Base-by-base conservation (phyloP, 2,329 filamentous ascomycete genomes). In the Fusarium sp. region DNA sequence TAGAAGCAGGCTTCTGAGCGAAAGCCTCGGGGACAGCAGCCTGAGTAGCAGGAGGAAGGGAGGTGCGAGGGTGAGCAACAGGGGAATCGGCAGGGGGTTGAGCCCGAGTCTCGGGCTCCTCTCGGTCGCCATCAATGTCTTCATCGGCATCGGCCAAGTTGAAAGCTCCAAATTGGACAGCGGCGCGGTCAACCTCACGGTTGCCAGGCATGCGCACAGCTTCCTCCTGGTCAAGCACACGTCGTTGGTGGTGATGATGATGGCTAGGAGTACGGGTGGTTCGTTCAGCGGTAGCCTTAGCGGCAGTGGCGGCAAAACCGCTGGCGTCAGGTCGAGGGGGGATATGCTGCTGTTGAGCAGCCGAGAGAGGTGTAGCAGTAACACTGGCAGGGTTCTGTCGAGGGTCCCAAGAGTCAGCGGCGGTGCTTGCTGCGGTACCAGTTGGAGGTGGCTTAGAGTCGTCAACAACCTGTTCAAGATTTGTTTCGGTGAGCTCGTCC, bases 171-270 rank as follows among this genome's bases (percentile, higher is more conserved):
- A 99, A 99, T 81, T 98, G 96, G 58, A 99, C 95, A 59, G 95
- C 94, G 75, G 96, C 91, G 78, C 95, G 92, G 82, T 98, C 96
- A 31, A 99, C 93, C 63, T 97, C 95, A 77, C 97, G 95, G 86
- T 98, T 98, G 69, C 94, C 95, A 54, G 97, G 97, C 96, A 99
- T 98, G 74, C 98, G 95, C 45, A 99, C 97, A 68, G 97, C 95
- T 85, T 99, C 97, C 83, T 98, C 95, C 82, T 99, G 97, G 79
- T 98, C 95, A 79, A 97, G 88, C 63, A 98, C 89, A 79, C 95
- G 93, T 75, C 96, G 92, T 82, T 97, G 93, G 36, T 75, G 73
- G 36, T 78, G 75, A n/a, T 77, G 77, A 22, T 78, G 76, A 83
- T 93, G 95, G 84, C 92, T 95, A 22, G 94, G 90, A 64, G 91